Evolutionary conservation across 2,329 filamentous ascomycete species (phyloP), one percentile per base, ranked within the genome.

Genomic region (Hymenoscyphus infarciens): DNA sequence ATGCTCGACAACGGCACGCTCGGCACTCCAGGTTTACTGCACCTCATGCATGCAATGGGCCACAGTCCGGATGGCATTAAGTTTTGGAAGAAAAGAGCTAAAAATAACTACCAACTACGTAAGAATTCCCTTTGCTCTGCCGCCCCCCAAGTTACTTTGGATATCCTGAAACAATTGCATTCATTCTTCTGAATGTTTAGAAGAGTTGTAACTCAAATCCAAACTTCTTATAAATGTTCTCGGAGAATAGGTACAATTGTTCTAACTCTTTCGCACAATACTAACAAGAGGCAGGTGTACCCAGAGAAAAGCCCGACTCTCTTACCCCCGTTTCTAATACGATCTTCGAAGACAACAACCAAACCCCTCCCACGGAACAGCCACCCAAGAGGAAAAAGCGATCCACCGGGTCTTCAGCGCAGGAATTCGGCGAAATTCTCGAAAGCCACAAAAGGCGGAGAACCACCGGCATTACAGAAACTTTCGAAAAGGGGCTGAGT

Each of bases 41-140:
- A 65, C 56, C 56, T 69, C 7, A 67, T 70, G 57, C 5, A 53
- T 15, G 61, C 64, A 31, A 68, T 71, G 66, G 62, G 60, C 8
- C 55, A 66, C 7, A 45, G 42, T 35, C 31, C 53, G 0, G 60
- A 64, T 11, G 39, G 13, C 53, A 39, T 39, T 15, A 19, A 16
- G 19, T 45, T 42, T 19, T 31, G 56, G 25, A 22, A 33, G 31
- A 33, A 33, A 33, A 33, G 10, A 11, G 31, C 10, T 6, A 33
- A 33, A 33, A 11, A 11, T 8, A 33, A 33, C 8, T 33, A 33
- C 31, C 7, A 11, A 8, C 31, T 33, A 33, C 31, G 31, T 33
- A 33, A 33, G 31, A 11, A 35, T 35, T 15, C 33, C 33, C 10
- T 11, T 35, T 35, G 13, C 33, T 35, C 33, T 35, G 33, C 33